These are phyloP conservation scores for Cairneyella variabilis DNA, from an alignment of 495 filamentous ascomycete genomes.

Conservation along the genomic window DNA sequence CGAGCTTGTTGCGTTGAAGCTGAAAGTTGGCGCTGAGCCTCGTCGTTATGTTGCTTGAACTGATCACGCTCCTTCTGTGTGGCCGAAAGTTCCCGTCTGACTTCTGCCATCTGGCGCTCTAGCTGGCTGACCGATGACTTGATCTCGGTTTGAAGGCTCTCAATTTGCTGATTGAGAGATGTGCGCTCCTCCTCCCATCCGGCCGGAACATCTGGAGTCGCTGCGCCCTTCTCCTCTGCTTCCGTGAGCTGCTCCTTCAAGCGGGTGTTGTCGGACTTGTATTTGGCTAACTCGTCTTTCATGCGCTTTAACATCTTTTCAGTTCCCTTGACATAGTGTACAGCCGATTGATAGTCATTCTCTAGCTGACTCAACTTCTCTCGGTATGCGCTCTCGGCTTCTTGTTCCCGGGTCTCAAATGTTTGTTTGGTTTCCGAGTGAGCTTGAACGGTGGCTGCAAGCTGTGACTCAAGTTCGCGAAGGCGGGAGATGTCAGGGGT, in stretches of 20 bases:
- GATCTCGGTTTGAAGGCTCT: conserved; percentile 62
- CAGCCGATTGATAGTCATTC: conserved; percentile 96
- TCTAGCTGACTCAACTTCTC: conserved; percentile 91
- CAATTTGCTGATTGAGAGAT: conserved; percentile 60
- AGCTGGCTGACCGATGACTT: conserved; percentile 59
- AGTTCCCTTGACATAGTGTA: conserved; percentile 98
- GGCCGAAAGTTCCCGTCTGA: conserved; percentile 62
- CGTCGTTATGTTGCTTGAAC: conserved; percentile 50
- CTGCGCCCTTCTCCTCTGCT: conserved; percentile 43
- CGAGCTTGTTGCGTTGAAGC: conserved; percentile 52
- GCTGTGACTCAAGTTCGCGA: conserved; percentile 84
- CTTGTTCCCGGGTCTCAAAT: conserved; percentile 74
- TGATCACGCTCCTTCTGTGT: conserved; percentile 66
- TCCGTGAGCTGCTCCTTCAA: conserved; percentile 75
- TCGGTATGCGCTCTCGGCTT: conserved; percentile 78
- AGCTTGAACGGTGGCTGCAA: conserved; percentile 69
- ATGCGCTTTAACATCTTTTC: conserved; percentile 99
- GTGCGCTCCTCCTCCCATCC: conserved; percentile 79
- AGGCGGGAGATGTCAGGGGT: conserved; percentile 80
- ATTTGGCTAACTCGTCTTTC: conserved; percentile 90
- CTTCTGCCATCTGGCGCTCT: conserved; percentile 62
- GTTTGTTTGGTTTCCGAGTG: conserved; percentile 78
- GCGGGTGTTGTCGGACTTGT: conserved; percentile 80
- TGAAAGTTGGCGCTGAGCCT: conserved; percentile 54
- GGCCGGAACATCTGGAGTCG: conserved; percentile 35